Evolutionary conservation across 2,329 filamentous ascomycete species (phyloP).

Genomic region (Raffaelea ambrosiae): DNA sequence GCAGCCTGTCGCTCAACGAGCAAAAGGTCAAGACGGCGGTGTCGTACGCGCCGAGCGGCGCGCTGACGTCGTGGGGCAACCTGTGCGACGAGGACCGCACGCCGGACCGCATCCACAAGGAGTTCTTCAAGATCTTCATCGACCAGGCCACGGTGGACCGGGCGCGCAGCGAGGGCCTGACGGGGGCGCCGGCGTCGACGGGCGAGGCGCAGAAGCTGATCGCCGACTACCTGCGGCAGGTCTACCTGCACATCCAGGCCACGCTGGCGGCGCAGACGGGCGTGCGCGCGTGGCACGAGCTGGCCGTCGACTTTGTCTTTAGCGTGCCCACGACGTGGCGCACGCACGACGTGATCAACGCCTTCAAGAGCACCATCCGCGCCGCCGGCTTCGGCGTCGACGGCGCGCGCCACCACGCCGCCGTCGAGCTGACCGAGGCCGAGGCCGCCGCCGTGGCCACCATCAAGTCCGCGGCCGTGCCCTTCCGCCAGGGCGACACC

Average conservation of each 20-base stretch:
- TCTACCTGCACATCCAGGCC: constrained; percentile 41
- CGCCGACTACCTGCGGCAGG: constrained; percentile 37
- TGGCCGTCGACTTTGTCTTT: constrained; percentile 45
- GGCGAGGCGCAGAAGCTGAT: constrained; percentile 37
- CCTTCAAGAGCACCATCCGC: constrained; percentile 37
- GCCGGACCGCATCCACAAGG: constrained; percentile 25
- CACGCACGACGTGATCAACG: constrained; percentile 38
- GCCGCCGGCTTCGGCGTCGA: constrained; percentile 40
- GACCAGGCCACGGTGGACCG: constrained; percentile 33
- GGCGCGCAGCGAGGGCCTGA: constrained; percentile 33
- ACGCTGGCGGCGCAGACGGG: constrained; percentile 30
- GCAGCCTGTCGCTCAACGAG: constrained; percentile 40
- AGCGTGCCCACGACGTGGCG: constrained; percentile 50
- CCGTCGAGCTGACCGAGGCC: constrained; percentile 37
- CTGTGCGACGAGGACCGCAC: constrained; percentile 38
- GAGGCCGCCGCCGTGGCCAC: constrained; percentile 39
- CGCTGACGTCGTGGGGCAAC: constrained; percentile 44
- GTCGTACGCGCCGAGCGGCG: constrained; percentile 31
- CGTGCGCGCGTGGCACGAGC: constrained; percentile 31
- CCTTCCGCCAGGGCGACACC: constrained; percentile 27
- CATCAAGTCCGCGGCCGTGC: constrained; percentile 31
- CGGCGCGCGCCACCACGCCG: constrained; percentile 26
- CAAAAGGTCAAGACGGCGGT: constrained; percentile 46
- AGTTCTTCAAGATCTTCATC: constrained; percentile 50
- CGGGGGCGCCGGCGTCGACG: constrained; percentile 30